Base-by-base conservation (phyloP, 2,329 filamentous ascomycete genomes). In the Alternaria brassicae region DNA sequence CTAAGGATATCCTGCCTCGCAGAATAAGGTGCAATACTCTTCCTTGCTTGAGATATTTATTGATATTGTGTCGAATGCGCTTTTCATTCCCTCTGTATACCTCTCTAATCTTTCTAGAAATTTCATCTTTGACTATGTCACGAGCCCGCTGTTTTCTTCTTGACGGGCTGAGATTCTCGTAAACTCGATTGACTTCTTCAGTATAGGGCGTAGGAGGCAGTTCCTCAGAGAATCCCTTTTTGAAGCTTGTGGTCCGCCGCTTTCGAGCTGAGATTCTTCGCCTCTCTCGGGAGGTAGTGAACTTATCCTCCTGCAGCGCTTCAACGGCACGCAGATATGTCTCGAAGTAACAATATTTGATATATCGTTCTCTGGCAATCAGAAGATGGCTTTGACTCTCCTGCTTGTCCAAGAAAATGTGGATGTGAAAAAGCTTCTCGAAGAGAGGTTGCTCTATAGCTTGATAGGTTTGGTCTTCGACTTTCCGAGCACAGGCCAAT, bases 261-360 rank as follows among this genome's bases (percentile, higher is more conserved):
- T 56, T 50, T 45, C n/a, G 23, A 37, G 55, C 51, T 23, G 1
- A 36, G 13, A 61, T 8, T 44, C 15, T 61, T 27, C 10, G 32
- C 15, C 23, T 53, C 15, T 45, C 59, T 58, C 4, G 12, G 36
- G 37, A 8, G 15, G 41, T 45, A 49, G 19, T 56, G 17, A 15
- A 41, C 21, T 53, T 61, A 17, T 42, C 50, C 10, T 25, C 9
- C 8, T 53, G 5, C 2, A 61, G 51, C 28, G 55, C 59, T 58
- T 49, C 8, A n/a, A 58, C 47, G 7, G 55, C 59, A 27, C 10
- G 17, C 4, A 48, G 37, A 53, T 61, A 61, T 42, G 45, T 61
- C 47, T 61, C 21, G 4, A 55, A 61, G 41, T 61, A 61, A 28
- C 39, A 58, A 36, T 61, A 58, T 44, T 61, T 61, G 2, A 61